Conservation (phyloP, 192 early-diverging fungal species). For the Jimgerdemannia lactiflua region DNA sequence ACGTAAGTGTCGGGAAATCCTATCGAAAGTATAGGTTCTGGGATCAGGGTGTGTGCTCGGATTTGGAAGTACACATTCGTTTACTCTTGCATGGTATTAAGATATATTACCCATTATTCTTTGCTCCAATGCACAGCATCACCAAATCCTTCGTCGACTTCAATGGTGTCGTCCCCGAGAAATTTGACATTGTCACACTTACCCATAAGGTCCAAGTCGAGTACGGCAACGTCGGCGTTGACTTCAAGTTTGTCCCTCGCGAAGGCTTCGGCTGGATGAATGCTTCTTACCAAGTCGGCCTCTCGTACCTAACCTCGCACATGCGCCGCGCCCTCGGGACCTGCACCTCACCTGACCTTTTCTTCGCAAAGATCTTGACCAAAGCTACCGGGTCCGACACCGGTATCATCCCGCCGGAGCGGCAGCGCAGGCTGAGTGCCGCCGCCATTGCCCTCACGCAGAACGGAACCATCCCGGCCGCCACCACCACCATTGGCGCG, state of each 20-base stretch:
- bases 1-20: conserved; percentile 43
- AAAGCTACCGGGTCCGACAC: neutral
- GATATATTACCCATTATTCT: too few relatives aligned
- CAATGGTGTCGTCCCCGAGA: conserved; percentile 97
- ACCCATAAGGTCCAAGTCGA: conserved; percentile 92
- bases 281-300: conserved; percentile 82
- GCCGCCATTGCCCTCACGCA: conserved; percentile 15
- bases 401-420: neutral
- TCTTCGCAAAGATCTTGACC: conserved; percentile 11
- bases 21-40: neutral
- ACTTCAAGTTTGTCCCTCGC: conserved; percentile 89
- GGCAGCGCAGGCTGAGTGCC: neutral
- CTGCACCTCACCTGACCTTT: conserved; percentile 23
- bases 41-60: neutral
- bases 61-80: neutral
- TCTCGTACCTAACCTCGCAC: conserved; percentile 66
- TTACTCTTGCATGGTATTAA: neutral
- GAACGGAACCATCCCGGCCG: conserved; percentile 21
- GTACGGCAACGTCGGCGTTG: conserved; percentile 94
- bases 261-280: conserved; percentile 99
- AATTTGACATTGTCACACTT: conserved; percentile 93
- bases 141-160: conserved; percentile 95
- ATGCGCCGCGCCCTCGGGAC: conserved; percentile 75
- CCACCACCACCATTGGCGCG: conserved; percentile 23
- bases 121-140: conserved; percentile 40